phyloP scores from a whole-genome alignment of 495 filamentous ascomycete genomes.

The Stereocaulon alpinum region DNA sequence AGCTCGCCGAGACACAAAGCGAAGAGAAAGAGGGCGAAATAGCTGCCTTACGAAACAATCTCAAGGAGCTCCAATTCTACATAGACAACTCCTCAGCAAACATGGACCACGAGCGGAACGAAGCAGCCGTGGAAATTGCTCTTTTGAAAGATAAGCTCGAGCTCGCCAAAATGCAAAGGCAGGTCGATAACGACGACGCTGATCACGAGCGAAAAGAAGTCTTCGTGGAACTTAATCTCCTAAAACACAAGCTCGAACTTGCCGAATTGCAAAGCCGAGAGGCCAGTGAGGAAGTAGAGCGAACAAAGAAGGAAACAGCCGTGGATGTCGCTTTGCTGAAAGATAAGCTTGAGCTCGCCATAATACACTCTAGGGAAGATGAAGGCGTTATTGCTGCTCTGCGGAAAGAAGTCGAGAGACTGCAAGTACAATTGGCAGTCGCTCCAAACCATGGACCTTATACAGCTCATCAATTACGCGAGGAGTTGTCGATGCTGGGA shows the following conservation, averaged over 20 bases:
- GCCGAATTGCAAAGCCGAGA: neutral
- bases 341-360: constrained; percentile 5
- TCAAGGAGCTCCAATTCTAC: constrained; percentile 1
- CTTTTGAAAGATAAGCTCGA: constrained; percentile 15
- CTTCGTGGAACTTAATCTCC: neutral
- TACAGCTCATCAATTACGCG: constrained; percentile 11
- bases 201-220: constrained; percentile 9
- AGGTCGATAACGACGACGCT: neutral
- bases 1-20: neutral
- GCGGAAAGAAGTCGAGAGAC: neutral
- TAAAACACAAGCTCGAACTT: constrained; percentile 14
- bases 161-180: constrained; percentile 9
- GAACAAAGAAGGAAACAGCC: constrained; percentile 9
- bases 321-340: constrained; percentile 4
- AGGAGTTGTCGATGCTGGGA: constrained; percentile 14
- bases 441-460: neutral
- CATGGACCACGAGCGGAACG: constrained; percentile 9
- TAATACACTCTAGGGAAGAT: neutral
- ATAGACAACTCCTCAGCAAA: neutral
- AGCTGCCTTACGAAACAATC: constrained; percentile 7
- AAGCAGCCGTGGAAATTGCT: constrained; percentile 6
- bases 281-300: neutral
- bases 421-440: neutral
- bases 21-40: constrained; percentile 1
- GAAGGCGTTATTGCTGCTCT: neutral